phyloP scores from a whole-genome alignment of 2,329 filamentous ascomycete genomes.

The Sporothrix brunneoviolacea region DNA sequence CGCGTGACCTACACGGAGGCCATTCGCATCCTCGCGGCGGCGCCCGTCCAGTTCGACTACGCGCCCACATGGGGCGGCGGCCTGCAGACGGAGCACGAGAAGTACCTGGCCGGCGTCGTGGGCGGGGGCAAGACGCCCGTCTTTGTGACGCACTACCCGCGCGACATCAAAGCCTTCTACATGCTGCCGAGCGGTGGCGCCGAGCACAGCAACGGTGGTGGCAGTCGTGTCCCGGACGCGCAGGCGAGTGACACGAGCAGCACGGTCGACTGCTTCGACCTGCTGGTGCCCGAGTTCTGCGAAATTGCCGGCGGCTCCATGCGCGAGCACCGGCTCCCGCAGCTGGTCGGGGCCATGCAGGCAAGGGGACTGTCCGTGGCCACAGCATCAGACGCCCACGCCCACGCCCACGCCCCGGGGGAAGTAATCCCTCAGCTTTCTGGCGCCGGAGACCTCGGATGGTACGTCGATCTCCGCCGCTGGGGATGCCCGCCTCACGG shows the following conservation, averaged over 20 bases:
- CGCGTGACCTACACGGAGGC: slow-evolving; percentile 78
- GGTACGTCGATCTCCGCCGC: slow-evolving; percentile 82
- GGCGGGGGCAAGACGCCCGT: slow-evolving; percentile 52
- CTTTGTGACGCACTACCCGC: slow-evolving; percentile 92
- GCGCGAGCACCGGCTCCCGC: slow-evolving; percentile 60
- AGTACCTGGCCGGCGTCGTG: slow-evolving; percentile 64
- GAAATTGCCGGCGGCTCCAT: slow-evolving; percentile 86
- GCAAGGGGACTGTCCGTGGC: slow-evolving; percentile 8
- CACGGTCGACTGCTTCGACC: slow-evolving; percentile 85
- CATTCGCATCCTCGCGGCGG: slow-evolving; percentile 60
- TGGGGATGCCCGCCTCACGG: slow-evolving; percentile 92
- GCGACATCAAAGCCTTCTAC: slow-evolving; percentile 82
- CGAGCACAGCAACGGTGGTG: no score
- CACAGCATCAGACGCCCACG: neutral
- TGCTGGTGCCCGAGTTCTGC: slow-evolving; percentile 77
- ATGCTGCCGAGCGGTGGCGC: slow-evolving; percentile 45
- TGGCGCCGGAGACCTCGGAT: slow-evolving; percentile 49
- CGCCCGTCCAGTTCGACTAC: slow-evolving; percentile 54
- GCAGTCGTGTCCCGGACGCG: no score
- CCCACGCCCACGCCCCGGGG: neutral
- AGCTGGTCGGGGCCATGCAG: slow-evolving; percentile 11
- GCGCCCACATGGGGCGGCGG: slow-evolving; percentile 62
- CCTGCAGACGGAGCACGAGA: slow-evolving; percentile 88
- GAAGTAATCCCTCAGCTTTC: neutral
- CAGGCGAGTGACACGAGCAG: neutral